Evolutionary conservation across 495 filamentous ascomycete genomes (phyloP), one percentile per base, ranked within the genome.

Genomic region (Thozetella sp.): DNA sequence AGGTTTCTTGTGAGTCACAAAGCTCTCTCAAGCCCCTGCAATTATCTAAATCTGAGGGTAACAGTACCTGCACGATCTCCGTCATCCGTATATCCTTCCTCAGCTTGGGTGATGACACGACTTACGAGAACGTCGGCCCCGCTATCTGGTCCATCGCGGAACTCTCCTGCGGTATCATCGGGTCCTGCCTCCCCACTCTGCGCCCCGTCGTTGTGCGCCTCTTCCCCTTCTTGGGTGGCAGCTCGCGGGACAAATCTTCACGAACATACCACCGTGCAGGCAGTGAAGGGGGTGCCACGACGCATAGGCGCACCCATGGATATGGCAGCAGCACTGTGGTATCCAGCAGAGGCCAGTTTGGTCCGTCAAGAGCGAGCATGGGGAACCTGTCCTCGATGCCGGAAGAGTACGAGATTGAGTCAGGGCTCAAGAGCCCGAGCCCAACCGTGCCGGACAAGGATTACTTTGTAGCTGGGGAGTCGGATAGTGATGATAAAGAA

Each of bases 91-190:
- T 65, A 3, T 51, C 55, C 10, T 46, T 53, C 19, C 54, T 61
- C 17, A 48, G 54, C 34, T 13, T 43, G 15, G 51, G 56, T 25
- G 48, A 2, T 30, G 58, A 58, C 52, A 37, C 55, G 1, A 65
- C 58, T 0, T 58, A 51, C 19, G 63, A 65, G 46, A 57, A 57
- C 45, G 54, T 59, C 51, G 55, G 55, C 45, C 55, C 61, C 22
- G 54, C 56, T 6, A 46, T 68, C 3, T 72, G 70, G 70, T 72
- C 70, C 2, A 64, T 62, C 6, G 61, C 66, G 40, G 70, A 72
- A 59, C 56, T 54, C 52, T 61, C 59, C 55, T 55, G 68, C 34
- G 66, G 63, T 19, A 62, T 70, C 22, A 61, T 70, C 20, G 68
- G 70, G 27, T 62, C 70, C 1, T 72, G 67, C 58, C 63, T 72